Evolutionary conservation across 768 basidiomycete species (phyloP), one percentile per base, ranked within the genome.

Genomic region (Suillus clintonianus): DNA sequence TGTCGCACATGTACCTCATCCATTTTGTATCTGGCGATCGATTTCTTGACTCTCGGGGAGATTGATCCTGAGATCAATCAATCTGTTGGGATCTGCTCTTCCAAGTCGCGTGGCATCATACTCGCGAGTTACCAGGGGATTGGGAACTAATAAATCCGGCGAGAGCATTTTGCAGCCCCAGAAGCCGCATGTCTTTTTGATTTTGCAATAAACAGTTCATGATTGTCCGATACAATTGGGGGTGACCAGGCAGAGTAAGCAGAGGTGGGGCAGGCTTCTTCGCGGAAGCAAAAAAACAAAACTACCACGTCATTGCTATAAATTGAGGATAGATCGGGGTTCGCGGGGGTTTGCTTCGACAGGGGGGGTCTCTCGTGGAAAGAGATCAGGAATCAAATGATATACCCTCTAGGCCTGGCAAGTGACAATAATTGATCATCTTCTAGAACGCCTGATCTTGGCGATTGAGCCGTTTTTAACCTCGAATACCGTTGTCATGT

Each of bases 1-100:
- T 63, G 68, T 69, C 59, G 15, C 57, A 54, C 70, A 64, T 67
- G 68, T 67, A 68, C 76, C 74, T 74, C 72, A 72, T 70, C 70
- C 54, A 57, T 60, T 60, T 51, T 74, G 71, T 76, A 76, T 71
- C 64, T 70, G 64, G 68, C 68, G 69, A 70, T 59, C 66, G 48
- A 63, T 73, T 62, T 57, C 59, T 57, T 62, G 61, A 36, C 56
- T 68, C 22, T 60, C 30, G 27, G 24, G 50, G 32, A 71, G 73
- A 60, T 61, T n/a, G 67, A 70, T 54, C 51, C 69, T 55, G 64
- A 68, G 70, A 69, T 71, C 62, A 42, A 56, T 68, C 65, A 57
- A 59, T 65, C 58, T 66, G 65, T 59, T 43, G 65, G 30, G 61
- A 61, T 67, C 59, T 53, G 37, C 32, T n/a, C 64, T 64, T 60